Conservation (phyloP, 2,329 filamentous ascomycete species). For the Penicillium sclerotiorum region DNA sequence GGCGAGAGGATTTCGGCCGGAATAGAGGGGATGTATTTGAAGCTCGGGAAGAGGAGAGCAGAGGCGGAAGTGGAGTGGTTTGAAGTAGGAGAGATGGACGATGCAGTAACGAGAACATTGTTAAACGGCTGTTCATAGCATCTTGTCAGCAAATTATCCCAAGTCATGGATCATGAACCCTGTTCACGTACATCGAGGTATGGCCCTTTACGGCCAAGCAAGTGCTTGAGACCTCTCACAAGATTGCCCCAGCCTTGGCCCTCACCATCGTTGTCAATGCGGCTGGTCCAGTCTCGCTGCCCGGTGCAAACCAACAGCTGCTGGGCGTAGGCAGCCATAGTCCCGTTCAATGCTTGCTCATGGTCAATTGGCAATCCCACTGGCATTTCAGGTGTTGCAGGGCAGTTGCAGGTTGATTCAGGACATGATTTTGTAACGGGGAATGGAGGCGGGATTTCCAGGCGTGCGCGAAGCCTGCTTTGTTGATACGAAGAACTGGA, state of each 20-base stretch:
- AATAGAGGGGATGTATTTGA: slow-evolving; percentile 76
- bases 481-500: slow-evolving; percentile 24
- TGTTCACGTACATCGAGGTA: slow-evolving; percentile 60
- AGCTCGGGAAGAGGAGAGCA: slow-evolving; percentile 78
- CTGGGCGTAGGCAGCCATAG: slow-evolving; percentile 76
- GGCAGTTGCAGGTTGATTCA: slow-evolving; percentile 73
- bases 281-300: slow-evolving; percentile 75
- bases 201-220: slow-evolving; percentile 66
- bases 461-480: slow-evolving; percentile 28
- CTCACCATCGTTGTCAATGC: slow-evolving; percentile 77
- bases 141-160: slow-evolving; percentile 2
- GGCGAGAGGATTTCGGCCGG: slow-evolving; percentile 61
- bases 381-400: slow-evolving; percentile 70
- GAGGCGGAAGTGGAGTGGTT: slow-evolving; percentile 47
- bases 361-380: slow-evolving; percentile 74
- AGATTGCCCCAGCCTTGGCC: slow-evolving; percentile 49
- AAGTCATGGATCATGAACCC: not conserved
- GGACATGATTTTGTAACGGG: slow-evolving; percentile 65
- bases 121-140: slow-evolving; percentile 69
- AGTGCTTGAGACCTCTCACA: slow-evolving; percentile 68
- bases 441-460: slow-evolving; percentile 46
- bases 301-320: slow-evolving; percentile 85
- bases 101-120: slow-evolving; percentile 74
- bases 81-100: slow-evolving; percentile 67
- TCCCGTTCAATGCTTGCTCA: slow-evolving; percentile 69